A percentile compares a stretch with the other conserved stretches of the same genome.
Evolutionary conservation across 192 early-diverging fungal genomes (phyloP).

Genomic region (Spinellus fusiger): DNA sequence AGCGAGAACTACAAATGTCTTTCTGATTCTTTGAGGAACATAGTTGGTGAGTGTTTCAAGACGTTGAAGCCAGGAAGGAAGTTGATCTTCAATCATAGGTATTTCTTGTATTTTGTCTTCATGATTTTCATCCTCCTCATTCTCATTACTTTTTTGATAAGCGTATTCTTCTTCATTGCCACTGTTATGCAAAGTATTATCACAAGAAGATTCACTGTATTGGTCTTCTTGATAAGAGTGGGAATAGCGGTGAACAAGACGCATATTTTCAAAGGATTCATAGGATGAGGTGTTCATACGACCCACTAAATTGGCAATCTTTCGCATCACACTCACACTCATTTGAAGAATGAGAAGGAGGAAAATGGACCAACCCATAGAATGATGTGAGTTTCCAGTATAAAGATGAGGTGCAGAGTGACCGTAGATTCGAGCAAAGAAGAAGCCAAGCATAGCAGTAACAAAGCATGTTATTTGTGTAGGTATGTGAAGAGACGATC

Average conservation of each 20-base stretch:
- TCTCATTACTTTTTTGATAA: neutral
- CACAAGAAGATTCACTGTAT: conserved; percentile 6
- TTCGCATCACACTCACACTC: conserved; percentile 23
- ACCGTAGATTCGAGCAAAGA: conserved; percentile 29
- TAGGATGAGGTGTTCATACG: conserved; percentile 3
- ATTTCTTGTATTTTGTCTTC: conserved; percentile 7
- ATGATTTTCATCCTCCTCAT: neutral
- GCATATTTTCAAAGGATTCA: conserved; percentile 19
- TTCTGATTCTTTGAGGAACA: conserved; percentile 20
- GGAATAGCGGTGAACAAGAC: conserved; percentile 9
- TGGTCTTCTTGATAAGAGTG: neutral
- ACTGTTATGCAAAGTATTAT: conserved; percentile 12
- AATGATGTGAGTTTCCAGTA: conserved; percentile 27
- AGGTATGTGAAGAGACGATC: conserved; percentile 28
- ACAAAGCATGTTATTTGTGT: conserved; percentile 22
- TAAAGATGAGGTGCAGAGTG: conserved; percentile 28
- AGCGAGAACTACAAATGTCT: conserved; percentile 4
- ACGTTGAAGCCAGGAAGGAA: neutral
- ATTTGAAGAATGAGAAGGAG: conserved; percentile 24
- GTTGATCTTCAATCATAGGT: neutral
- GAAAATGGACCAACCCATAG: conserved; percentile 26
- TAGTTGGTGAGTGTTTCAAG: conserved; percentile 7
- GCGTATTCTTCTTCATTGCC: conserved; percentile 3
- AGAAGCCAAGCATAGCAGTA: conserved; percentile 21
- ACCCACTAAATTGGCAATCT: conserved; percentile 23